A percentile compares a stretch with the other conserved stretches of the same genome.
Conservation (phyloP, 371 early-diverging fungal species). For the Rhizopus sp. region DNA sequence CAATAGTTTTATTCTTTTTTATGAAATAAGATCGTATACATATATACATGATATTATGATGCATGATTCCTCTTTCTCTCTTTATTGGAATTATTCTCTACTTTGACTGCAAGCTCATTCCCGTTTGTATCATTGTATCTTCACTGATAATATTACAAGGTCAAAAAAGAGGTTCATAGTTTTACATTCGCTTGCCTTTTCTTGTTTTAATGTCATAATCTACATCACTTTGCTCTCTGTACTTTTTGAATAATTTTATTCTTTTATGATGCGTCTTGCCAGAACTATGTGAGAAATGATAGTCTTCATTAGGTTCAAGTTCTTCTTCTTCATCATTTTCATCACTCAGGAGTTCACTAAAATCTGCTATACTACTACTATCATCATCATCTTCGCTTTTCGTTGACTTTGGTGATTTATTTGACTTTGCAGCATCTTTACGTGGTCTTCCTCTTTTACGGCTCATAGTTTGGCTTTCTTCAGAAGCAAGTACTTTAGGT, state of each 20-base stretch:
- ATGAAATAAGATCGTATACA: not conserved
- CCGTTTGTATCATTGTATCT: too few species aligned
- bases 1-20: not conserved
- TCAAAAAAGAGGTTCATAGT: not conserved
- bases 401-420: not conserved
- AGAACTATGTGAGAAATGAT: not conserved
- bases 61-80: not conserved
- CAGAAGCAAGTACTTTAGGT: not conserved
- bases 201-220: too few species aligned
- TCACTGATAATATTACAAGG: not conserved
- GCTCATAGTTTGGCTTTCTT: not conserved
- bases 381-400: not conserved
- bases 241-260: not conserved
- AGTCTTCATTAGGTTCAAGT: not conserved
- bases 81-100: not conserved
- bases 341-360: not conserved
- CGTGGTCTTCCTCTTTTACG: conserved; percentile 5
- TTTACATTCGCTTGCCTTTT: too few species aligned
- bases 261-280: not conserved
- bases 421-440: not conserved
- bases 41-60: not conserved
- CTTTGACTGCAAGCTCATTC: not conserved
- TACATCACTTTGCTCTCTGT: not conserved
- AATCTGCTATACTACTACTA: not conserved
- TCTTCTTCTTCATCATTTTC: not conserved